Conservation (phyloP, 73 alveolate genomes). For the Paramecium octaurelia region DNA sequence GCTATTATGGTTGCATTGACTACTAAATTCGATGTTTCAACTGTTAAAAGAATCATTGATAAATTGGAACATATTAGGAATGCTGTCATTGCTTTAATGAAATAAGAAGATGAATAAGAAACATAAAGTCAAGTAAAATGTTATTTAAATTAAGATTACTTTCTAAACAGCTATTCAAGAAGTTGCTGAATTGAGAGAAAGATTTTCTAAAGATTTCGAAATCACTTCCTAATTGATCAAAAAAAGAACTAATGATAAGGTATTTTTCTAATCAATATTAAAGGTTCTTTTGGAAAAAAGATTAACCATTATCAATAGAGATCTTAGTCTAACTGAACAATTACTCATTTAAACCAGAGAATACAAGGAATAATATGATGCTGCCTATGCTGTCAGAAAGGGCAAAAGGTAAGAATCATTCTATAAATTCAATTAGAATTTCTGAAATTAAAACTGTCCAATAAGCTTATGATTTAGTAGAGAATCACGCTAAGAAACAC, state of each 20-base stretch:
- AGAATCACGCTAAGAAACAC: conserved; percentile 23
- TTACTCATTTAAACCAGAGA: conserved; percentile 12
- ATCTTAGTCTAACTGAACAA: neutral
- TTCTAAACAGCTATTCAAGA: neutral
- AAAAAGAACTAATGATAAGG: neutral
- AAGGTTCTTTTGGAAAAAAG: conserved; percentile 33
- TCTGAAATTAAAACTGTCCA: conserved; percentile 28
- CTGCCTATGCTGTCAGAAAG: conserved; percentile 35
- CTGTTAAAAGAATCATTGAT: conserved; percentile 42
- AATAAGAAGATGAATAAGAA: conserved; percentile 39
- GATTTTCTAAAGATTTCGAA: neutral
- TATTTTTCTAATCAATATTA: neutral
- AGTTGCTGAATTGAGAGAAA: conserved; percentile 38
- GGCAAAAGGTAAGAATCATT: neutral
- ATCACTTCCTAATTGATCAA: neutral
- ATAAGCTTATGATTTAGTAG: conserved; percentile 33
- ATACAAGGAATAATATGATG: conserved; percentile 49
- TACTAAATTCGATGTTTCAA: conserved; percentile 37
- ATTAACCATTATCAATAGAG: neutral
- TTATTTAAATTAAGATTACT: neutral
- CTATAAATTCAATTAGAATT: neutral
- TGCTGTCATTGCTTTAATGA: neutral
- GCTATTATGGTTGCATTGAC: conserved; percentile 36
- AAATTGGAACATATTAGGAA: conserved; percentile 32
- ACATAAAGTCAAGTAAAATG: neutral